Evolutionary conservation across 2,329 filamentous ascomycete species (phyloP), one percentile per base, ranked within the genome.

Genomic region (Fusarium cyanostomum): DNA sequence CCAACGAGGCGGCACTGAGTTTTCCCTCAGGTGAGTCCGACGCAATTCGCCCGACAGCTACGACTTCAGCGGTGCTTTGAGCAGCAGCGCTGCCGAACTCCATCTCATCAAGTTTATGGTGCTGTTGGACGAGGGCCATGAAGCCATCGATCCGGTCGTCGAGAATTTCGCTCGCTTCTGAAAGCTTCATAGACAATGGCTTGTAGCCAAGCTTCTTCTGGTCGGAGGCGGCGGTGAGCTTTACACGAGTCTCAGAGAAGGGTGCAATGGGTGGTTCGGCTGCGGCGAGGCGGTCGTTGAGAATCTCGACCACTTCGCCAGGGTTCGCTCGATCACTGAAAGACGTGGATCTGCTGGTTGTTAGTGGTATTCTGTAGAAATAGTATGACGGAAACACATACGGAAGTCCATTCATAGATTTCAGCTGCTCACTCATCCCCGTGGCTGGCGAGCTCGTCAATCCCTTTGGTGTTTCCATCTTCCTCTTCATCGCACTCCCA

Each of bases 141-240:
- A 97, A 97, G 62, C 94, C 92, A 70, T 98, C 93, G 79, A 99
- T 97, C 69, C 93, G 86, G 77, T 98, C 94, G 77, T 99, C 95
- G 8, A 98, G 84, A 39, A 97, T 92, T 75, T 97, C 94, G 5
- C 94, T 96, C 0, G 92, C 89, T 74, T 97, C 94, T 6, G 92
- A 94, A 7, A 95, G 83, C 72, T 97, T 96, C 93, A 98, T 97
- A 3, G 92, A 90, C 82, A 98, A 89, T 2, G 93, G 92, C 73
- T 94, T 95, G 78, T 98, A 99, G 1, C 83, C 87, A 67, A 97
- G 89, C 74, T 97, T 97, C 74, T 94, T 93, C 71, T 92, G 85
- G 74, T 98, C 94, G 2, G 92, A 94, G 58, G 92, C 91, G 3
- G 92, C 91, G 7, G 89, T 94, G 16, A 97, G 83, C 73, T 91